Evolutionary conservation across 2,329 filamentous ascomycete genomes (phyloP).

Genomic region (Phaeosphaeria sp.): DNA sequence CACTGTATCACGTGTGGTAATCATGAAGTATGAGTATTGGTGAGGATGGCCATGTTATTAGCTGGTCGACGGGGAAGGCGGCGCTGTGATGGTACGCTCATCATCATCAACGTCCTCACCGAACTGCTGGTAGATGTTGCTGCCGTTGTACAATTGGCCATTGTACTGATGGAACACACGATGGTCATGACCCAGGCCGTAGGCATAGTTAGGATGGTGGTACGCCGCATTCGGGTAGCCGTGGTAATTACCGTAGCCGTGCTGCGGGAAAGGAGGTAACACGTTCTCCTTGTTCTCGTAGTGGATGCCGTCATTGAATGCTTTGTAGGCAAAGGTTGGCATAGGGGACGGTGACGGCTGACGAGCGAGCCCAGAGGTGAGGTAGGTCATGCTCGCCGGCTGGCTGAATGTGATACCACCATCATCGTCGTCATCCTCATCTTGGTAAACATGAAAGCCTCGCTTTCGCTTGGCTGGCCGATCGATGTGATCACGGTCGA

Average conservation of each 20-base stretch:
- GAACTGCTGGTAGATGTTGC: slow-evolving; percentile 31
- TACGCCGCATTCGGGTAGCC: slow-evolving; percentile 29
- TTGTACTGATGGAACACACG: slow-evolving; percentile 35
- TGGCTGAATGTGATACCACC: slow-evolving; percentile 40
- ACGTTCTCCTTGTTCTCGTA: slow-evolving; percentile 46
- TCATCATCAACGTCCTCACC: slow-evolving; percentile 36
- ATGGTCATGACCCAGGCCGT: slow-evolving; percentile 38
- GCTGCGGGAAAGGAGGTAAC: slow-evolving; percentile 27
- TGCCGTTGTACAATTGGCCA: slow-evolving; percentile 29
- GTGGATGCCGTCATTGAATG: slow-evolving; percentile 35
- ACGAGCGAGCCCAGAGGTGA: slow-evolving; percentile 41
- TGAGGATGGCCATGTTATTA: slow-evolving; percentile 10
- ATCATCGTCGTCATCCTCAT: slow-evolving; percentile 45
- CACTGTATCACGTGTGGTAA: not conserved
- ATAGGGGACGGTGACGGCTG: slow-evolving; percentile 34
- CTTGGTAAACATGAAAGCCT: slow-evolving; percentile 51
- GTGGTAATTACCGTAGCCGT: slow-evolving; percentile 32
- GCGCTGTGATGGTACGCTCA: slow-evolving; percentile 45
- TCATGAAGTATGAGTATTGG: not conserved
- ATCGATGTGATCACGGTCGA: slow-evolving; percentile 34
- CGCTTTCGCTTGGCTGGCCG: slow-evolving; percentile 44
- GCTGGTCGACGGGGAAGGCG: slow-evolving; percentile 42
- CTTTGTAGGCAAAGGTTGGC: slow-evolving; percentile 36
- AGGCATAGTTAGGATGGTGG: slow-evolving; percentile 37
- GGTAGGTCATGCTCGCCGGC: slow-evolving; percentile 41